Percentiles rank a stretch among this genome's conserved stretches.
Evolutionary conservation across 1,284 basidiomycete species (phyloP).

Genomic region (Chalciporus sp.): DNA sequence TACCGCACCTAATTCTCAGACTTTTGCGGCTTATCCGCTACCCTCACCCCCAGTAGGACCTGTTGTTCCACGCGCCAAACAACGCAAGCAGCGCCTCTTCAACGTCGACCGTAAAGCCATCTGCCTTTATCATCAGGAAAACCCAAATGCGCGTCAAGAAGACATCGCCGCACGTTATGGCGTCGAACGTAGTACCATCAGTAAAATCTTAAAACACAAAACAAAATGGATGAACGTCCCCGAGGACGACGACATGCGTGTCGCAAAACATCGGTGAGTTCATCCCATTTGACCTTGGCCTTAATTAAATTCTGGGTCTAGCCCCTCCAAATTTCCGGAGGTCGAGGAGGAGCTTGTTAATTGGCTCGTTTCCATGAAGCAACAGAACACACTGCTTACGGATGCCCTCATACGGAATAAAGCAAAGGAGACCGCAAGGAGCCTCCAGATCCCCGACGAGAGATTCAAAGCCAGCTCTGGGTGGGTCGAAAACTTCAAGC

Average conservation of each 20-base stretch:
- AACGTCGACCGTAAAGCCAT: constrained; percentile 79
- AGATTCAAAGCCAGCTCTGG: constrained; percentile 89
- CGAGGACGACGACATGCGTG: constrained; percentile 55
- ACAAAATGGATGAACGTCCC: constrained; percentile 76
- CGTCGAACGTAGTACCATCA: constrained; percentile 91
- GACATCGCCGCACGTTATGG: constrained; percentile 77
- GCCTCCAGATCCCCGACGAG: constrained; percentile 59
- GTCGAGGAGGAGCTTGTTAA: constrained; percentile 67
- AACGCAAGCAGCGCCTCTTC: constrained; percentile 71
- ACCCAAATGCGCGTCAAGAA: constrained; percentile 75
- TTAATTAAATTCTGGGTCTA: constrained; percentile 32
- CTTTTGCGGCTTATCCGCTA: constrained; percentile 33
- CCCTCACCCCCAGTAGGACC: constrained; percentile 31
- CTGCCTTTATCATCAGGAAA: constrained; percentile 63
- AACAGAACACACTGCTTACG: constrained; percentile 56
- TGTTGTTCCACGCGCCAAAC: constrained; percentile 46
- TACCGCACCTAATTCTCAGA: constrained; percentile 36
- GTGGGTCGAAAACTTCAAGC: constrained; percentile 92
- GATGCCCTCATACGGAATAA: constrained; percentile 73
- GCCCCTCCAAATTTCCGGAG: constrained; percentile 77
- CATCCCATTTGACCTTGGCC: neutral
- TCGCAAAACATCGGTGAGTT: constrained; percentile 67
- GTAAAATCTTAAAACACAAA: constrained; percentile 88
- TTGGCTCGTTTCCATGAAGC: constrained; percentile 60
- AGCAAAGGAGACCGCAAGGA: constrained; percentile 69